phyloP scores from a whole-genome alignment of 2,329 filamentous ascomycete species.

The Fonsecaea erecta region DNA sequence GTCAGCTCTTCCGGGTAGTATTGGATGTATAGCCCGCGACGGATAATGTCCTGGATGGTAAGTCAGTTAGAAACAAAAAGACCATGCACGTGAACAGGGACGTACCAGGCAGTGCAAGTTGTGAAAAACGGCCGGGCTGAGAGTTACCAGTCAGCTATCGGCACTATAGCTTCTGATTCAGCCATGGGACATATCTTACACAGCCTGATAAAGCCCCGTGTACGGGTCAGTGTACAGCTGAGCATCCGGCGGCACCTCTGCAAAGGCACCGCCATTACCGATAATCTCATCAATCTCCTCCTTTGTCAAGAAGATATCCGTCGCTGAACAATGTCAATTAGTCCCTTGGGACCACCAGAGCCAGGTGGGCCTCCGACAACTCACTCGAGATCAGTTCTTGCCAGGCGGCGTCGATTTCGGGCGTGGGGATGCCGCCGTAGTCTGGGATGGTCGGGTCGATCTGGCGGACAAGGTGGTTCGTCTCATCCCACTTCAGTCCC shows the following conservation, averaged over 20 bases:
- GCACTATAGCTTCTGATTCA: not conserved
- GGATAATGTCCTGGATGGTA: conserved; percentile 4
- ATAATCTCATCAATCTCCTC: conserved; percentile 9
- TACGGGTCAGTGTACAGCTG: conserved; percentile 3
- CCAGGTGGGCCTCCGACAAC: not conserved
- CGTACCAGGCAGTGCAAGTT: conserved; percentile 9
- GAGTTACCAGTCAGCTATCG: not conserved
- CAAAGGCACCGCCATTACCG: not conserved
- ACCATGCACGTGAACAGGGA: not conserved
- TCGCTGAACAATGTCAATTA: not conserved
- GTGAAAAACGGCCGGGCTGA: conserved; percentile 7
- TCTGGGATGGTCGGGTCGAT: conserved; percentile 8
- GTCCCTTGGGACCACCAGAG: not conserved
- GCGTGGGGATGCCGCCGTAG: conserved; percentile 6
- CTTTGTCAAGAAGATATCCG: conserved; percentile 9
- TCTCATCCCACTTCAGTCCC: conserved; percentile 5
- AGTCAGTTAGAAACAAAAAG: not conserved
- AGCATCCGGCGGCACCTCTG: not conserved
- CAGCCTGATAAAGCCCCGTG: conserved; percentile 7
- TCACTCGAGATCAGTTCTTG: conserved; percentile 6
- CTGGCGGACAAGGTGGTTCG: conserved; percentile 4
- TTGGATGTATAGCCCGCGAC: conserved; percentile 6
- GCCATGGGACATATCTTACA: not conserved
- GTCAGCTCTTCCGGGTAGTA: conserved; percentile 5
- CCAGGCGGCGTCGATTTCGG: conserved; percentile 10